Evolutionary conservation across 768 basidiomycete species (phyloP), one percentile per base, ranked within the genome.

Genomic region (Albatrellus ellisii): DNA sequence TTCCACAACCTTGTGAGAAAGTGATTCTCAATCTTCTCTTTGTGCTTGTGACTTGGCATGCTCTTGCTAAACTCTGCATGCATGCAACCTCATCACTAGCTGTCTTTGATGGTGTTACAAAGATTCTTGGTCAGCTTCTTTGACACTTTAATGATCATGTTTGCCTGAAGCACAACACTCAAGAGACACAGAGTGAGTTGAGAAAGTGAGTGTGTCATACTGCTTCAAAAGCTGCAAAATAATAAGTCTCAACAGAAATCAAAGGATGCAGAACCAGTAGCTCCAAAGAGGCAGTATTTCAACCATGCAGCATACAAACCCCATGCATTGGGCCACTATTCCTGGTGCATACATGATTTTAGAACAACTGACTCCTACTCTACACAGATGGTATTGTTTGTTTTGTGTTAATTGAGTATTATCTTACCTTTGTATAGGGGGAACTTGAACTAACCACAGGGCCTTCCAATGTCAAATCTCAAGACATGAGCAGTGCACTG

Each of bases 181-280:
- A 43, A 0, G 65, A 68, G 25, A 51, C 72, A 10, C 67, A 66
- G 0, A 41, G 42, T 1, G 70, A 75, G 40, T 40, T 41, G 1
- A 43, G 40, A 9, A 48, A 45, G 1, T 49, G 55, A 4, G 40
- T 41, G 1, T 46, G 52, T 2, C 52, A 51, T 6, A 37, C 44
- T 26, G 36, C 31, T 5, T 34, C 28, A 10, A 40, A 7, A n/a
- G 12, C n/a, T 24, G 31, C 27, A 33, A 44, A 42, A 35, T 9
- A 33, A 38, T 6, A 48, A 39, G 36, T 6, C 34, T 5, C 9
- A 7, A 8, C 10, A 31, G 7, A 31, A 31, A 7, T 31, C 34
- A 2, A 18, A 18, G 4, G 4, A n/a, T 35, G 8, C 33, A n/a
- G n/a, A n/a, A 8, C 20, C 33, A 15, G 14, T 18, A 34, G 14